Evolutionary conservation across 176 grass and related monocot genomes (phyloP), one percentile per base, ranked within the genome.

Genomic region (Zea luxurians): DNA sequence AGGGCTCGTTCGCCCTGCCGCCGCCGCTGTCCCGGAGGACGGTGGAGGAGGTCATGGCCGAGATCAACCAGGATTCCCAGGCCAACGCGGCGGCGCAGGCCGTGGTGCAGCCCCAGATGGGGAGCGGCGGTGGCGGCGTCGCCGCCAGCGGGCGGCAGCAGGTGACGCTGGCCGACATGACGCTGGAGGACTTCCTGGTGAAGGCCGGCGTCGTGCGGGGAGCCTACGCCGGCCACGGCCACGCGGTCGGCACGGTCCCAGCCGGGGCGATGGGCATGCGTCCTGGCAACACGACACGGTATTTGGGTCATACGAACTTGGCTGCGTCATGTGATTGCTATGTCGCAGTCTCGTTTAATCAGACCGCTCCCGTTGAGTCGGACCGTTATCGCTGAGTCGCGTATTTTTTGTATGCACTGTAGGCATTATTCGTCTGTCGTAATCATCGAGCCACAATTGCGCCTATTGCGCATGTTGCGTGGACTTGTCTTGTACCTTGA

Each of bases 21-120:
- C 66, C 62, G 4, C 90, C 83, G 8, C 35, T 99, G 73, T 90
- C 74, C 8, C 76, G 81, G 81, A 99, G 95, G 80, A 99, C 92
- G 37, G 96, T 95, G 81, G 96, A 99, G 48, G 96, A 99, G 81
- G 96, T 99, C 62, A 93, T 92, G 96, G 83, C 86, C 7, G 96
- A 93, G 63, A 95, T 99, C 48, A 83, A 69, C 71, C 76, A 79
- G 47, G 81, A 47, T 7, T 38, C 37, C 37, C 2, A 38, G 38
- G 3, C 38, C 21, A 4, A 45, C 17, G 53, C 57, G 5, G 16
- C 67, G 17, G 58, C 68, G 16, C 81, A 70, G 12, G 80, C 81
- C 8, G 45, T 73, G 71, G 47, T 71, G 8, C 89, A 85, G 37
- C 82, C 59, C 50, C 55, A 57, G 41, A 47, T 17, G 64, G 74